Percentiles rank a stretch among this genome's conserved stretches.
Conservation (phyloP, 108 stramenopile species). For the Fistulifera solaris region DNA sequence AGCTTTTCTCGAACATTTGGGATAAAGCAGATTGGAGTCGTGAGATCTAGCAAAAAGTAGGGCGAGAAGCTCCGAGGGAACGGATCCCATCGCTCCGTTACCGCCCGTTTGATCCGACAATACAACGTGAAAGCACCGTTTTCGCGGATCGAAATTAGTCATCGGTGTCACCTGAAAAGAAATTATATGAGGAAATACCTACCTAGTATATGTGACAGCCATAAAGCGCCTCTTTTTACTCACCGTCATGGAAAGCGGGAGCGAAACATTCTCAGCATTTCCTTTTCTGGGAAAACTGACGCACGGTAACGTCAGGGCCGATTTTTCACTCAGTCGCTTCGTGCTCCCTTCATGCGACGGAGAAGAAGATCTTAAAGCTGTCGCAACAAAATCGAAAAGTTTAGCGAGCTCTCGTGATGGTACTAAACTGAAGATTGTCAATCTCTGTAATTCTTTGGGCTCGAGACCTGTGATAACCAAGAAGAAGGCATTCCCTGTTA, state of each 20-base stretch:
- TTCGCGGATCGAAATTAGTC: constrained; percentile 50
- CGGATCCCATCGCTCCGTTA: constrained; percentile 43
- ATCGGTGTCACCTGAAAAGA: constrained; percentile 46
- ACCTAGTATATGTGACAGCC: too few species aligned
- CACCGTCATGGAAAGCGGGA: constrained; percentile 17
- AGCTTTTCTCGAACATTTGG: too few species aligned
- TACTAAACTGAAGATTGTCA: constrained; percentile 76
- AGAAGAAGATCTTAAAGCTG: constrained; percentile 23
- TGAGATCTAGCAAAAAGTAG: constrained; percentile 19
- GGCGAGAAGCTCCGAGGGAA: constrained; percentile 55
- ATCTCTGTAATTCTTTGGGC: constrained; percentile 36
- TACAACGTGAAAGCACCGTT: constrained; percentile 71
- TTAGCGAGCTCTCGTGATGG: constrained; percentile 54
- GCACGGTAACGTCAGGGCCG: constrained; percentile 38
- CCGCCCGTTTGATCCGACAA: constrained; percentile 57
- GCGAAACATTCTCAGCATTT: constrained; percentile 4
- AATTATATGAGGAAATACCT: constrained; percentile 3
- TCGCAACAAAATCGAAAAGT: constrained; percentile 71
- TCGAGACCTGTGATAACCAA: constrained; percentile 44
- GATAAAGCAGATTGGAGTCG: too few species aligned
- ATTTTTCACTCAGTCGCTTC: constrained; percentile 9
- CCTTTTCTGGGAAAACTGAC: constrained; percentile 17
- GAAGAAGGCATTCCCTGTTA: constrained; percentile 65
- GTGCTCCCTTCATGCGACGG: neutral
- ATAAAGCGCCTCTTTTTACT: too few species aligned